phyloP scores from a whole-genome alignment of 306 rosid species.

The Biancaea sappan region DNA sequence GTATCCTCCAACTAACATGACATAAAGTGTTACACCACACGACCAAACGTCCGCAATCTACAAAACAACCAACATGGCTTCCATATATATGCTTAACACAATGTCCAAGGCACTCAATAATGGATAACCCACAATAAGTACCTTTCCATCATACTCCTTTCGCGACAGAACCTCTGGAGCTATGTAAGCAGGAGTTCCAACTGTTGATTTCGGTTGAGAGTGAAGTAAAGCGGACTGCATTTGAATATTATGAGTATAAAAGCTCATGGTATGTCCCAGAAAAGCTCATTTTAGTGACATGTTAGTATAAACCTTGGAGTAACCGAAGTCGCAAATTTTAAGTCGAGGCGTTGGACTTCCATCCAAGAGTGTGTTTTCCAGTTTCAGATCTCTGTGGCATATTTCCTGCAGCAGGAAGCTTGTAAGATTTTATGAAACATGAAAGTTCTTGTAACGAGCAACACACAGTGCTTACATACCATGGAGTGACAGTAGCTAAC shows the following conservation, averaged over 20 bases:
- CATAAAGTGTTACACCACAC: conserved; percentile 88
- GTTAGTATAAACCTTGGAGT: conserved; percentile 72
- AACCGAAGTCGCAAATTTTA: conserved; percentile 93
- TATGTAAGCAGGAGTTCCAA: conserved; percentile 95
- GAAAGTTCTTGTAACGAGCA: not conserved
- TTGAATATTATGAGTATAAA: not conserved
- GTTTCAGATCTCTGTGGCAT: conserved; percentile 92
- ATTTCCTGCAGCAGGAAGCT: conserved; percentile 60
- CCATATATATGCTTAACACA: not conserved
- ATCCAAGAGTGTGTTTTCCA: conserved; percentile 90
- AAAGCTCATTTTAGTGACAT: conserved; percentile 13
- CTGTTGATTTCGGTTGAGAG: conserved; percentile 87
- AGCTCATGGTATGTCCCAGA: not conserved
- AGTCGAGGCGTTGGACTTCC: conserved; percentile 83
- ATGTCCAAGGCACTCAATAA: not conserved
- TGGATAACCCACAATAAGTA: conserved; percentile 35
- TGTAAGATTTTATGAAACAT: conserved; percentile 1
- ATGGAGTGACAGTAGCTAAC: conserved; percentile 90
- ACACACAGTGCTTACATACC: conserved; percentile 43
- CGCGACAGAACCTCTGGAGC: conserved; percentile 88
- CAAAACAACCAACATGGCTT: conserved; percentile 29
- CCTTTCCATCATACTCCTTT: conserved; percentile 93
- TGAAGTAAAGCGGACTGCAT: conserved; percentile 81
- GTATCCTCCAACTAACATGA: conserved; percentile 90
- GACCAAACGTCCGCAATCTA: conserved; percentile 99